Base-by-base conservation (phyloP, 164 flowering plant species). In the Nelumbo lutea region DNA sequence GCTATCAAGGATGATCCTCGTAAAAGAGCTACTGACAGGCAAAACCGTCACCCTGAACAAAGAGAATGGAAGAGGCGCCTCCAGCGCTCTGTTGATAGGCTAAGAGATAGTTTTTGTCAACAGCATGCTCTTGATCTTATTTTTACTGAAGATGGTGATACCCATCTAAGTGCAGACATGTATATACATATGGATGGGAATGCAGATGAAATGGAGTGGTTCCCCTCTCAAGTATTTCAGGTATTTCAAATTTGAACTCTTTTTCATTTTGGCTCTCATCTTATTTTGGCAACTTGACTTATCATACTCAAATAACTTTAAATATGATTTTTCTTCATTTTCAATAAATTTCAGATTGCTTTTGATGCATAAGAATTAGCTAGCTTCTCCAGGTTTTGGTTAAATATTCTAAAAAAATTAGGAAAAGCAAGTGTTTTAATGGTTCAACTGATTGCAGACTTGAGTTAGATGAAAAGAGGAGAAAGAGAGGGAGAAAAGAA, bases 111-210 rank as follows among this genome's bases (percentile, higher is more conserved):
- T 59, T 93, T 96, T 70, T 96, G 99, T 80, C 88, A 84, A 42
- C 96, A 88, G 63, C 99, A 93, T 83, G 98, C 95, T 51, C 90
- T 96, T 41, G 97, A 96, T 76, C 89, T 96, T 57, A 93, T 96
- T 56, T 93, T 93, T 66, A 82, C 93, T 1, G 98, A 93, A 77
- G 99, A 93, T 61, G 96, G 97, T 67, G 95, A 86, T 72, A 85
- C 89, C 68, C 83, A 83, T 76, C 87, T 96, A 65, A 80, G 77
- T 79, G 97, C 99, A 61, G 89, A 88, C 4, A 81, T 91, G 95
- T 96, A 96, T 72, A 73, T 90, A 62, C 83, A 80, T 68, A 82
- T 93, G 92, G 95, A 89, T 75, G 97, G 83, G 67, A 76, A 77
- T 80, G 70, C 53, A 15, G 90, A 87, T 48, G 96, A 91, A 66